These are phyloP conservation scores for Brassica hybrid DNA, from an alignment of 441 rosid genomes.

Conservation along the genomic window DNA sequence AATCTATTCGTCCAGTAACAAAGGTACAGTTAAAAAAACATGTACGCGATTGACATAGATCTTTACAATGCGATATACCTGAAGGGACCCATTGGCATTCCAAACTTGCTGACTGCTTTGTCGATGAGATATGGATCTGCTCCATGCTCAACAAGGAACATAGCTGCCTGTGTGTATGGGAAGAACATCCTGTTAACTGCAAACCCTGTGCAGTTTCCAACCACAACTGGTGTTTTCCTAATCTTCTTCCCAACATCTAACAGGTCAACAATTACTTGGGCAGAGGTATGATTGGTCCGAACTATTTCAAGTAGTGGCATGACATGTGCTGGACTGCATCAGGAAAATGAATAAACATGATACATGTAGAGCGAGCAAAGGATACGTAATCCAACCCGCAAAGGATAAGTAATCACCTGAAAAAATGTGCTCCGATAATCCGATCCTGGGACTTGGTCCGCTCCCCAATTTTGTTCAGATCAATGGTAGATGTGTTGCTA, in stretches of 20 bases:
- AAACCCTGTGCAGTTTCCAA: constrained; percentile 98
- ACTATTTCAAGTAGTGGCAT: constrained; percentile 98
- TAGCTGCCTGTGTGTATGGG: constrained; percentile 87
- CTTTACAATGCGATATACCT: constrained; percentile 49
- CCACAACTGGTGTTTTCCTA: constrained; percentile 79
- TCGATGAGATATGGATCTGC: constrained; percentile 83
- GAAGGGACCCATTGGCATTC: constrained; percentile 99
- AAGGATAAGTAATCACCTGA: neutral
- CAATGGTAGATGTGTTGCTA: constrained; percentile 6
- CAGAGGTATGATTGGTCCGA: constrained; percentile 84
- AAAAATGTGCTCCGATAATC: constrained; percentile 2
- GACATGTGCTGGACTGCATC: constrained; percentile 93
- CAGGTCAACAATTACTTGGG: constrained; percentile 90
- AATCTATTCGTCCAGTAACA: constrained; percentile 60
- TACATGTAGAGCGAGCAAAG: neutral
- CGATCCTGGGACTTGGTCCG: constrained; percentile 4
- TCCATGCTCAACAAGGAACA: constrained; percentile 84
- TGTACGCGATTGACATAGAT: constrained; percentile 13
- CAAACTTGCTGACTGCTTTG: constrained; percentile 80
- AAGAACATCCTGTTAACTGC: constrained; percentile 98
- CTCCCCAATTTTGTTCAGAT: neutral
- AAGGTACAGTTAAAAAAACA: constrained; percentile 6
- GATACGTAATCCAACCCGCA: neutral
- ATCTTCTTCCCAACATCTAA: constrained; percentile 80
- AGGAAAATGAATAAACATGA: constrained; percentile 31